These are phyloP conservation scores for Hypoxylon sp. DNA, from an alignment of 2,329 filamentous ascomycete genomes.

Conservation along the genomic window DNA sequence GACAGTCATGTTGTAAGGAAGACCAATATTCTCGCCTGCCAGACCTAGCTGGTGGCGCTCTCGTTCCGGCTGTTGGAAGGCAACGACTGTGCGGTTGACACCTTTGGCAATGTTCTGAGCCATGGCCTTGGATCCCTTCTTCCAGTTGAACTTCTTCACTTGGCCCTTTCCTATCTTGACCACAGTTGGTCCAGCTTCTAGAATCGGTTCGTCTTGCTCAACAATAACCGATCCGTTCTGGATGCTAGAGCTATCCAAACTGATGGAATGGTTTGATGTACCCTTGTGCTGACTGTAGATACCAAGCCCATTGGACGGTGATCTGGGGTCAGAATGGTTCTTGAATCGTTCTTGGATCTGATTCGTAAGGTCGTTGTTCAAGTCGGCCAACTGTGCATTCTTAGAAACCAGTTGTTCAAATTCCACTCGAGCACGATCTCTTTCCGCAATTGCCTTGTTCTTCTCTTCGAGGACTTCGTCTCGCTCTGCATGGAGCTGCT, in stretches of 20 bases:
- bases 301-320: conserved; percentile 61
- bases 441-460: conserved; percentile 80
- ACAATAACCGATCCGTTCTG: conserved; percentile 65
- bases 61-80: conserved; percentile 67
- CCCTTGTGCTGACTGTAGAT: conserved; percentile 65
- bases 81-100: conserved; percentile 88
- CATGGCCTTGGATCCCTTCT: conserved; percentile 92
- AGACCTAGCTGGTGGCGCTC: conserved; percentile 63
- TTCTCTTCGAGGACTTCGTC: conserved; percentile 88
- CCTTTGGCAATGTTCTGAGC: conserved; percentile 95
- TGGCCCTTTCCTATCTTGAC: conserved; percentile 95
- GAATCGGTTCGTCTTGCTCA: conserved; percentile 71
- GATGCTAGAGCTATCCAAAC: conserved; percentile 62
- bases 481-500: conserved; percentile 72
- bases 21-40: conserved; percentile 69
- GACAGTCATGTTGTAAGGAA: conserved; percentile 76
- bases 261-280: conserved; percentile 59
- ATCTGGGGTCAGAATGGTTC: conserved; percentile 67
- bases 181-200: conserved; percentile 85
- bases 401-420: conserved; percentile 95
- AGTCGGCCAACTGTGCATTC: conserved; percentile 90
- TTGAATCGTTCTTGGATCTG: conserved; percentile 95
- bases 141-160: conserved; percentile 98
- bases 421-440: conserved; percentile 92
- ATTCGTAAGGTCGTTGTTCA: conserved; percentile 95